phyloP scores from a whole-genome alignment of 306 rosid genomes.

The Vigna mungo region DNA sequence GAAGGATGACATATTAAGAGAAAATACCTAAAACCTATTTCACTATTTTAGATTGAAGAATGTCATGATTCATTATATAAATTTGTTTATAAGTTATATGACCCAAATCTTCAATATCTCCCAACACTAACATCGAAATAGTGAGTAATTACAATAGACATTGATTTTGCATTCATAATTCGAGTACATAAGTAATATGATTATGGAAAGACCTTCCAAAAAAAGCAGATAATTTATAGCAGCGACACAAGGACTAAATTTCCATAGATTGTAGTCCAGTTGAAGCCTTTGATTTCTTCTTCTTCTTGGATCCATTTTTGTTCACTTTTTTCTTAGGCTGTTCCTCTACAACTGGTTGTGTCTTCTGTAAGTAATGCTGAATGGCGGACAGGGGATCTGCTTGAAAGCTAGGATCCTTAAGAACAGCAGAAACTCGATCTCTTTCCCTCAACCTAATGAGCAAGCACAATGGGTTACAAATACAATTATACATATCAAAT shows the following conservation, averaged over 20 bases:
- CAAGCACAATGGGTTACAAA: constrained; percentile 33
- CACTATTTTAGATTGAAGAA: no score
- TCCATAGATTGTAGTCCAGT: constrained; percentile 63
- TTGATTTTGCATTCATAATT: constrained; percentile 34
- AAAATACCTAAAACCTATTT: no score
- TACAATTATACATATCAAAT: constrained; percentile 20
- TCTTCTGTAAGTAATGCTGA: constrained; percentile 61
- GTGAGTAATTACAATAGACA: constrained; percentile 10
- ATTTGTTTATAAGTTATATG: no score
- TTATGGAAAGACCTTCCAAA: not conserved
- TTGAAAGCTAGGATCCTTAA: constrained; percentile 62
- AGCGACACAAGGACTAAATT: constrained; percentile 43
- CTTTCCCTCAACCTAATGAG: constrained; percentile 76
- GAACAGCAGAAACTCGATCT: constrained; percentile 58
- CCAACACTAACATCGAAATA: not conserved
- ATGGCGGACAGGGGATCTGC: constrained; percentile 68
- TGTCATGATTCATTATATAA: no score
- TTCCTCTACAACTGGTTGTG: constrained; percentile 67
- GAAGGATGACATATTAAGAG: no score
- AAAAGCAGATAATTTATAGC: constrained; percentile 26
- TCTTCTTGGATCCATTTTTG: constrained; percentile 73
- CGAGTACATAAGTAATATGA: not conserved
- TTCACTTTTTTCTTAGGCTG: constrained; percentile 64
- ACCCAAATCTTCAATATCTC: no score
- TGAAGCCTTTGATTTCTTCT: constrained; percentile 60